Evolutionary conservation across 257 asterid species (phyloP).

Genomic region (Solanum pinnatisectum): DNA sequence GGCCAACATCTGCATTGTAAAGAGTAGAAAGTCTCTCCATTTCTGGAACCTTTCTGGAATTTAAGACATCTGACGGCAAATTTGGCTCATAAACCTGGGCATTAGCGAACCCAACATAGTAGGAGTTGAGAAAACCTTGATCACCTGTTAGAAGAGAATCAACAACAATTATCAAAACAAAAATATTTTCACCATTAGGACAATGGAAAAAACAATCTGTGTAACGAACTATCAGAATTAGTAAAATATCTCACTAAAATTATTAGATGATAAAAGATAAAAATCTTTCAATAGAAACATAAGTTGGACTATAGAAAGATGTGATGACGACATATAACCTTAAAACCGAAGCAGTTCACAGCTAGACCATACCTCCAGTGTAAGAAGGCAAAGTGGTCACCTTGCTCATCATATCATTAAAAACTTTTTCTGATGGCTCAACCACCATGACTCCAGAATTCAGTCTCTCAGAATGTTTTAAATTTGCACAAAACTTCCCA

Average conservation of each 20-base stretch:
- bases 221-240: not conserved
- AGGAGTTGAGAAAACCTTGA: slow-evolving; percentile 97
- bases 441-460: slow-evolving; percentile 9
- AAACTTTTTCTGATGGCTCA: slow-evolving; percentile 9
- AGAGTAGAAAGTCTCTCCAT: slow-evolving; percentile 98
- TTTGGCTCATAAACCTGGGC: slow-evolving; percentile 83
- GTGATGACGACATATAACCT: not conserved
- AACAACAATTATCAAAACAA: not conserved
- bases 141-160: slow-evolving; percentile 51
- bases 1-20: slow-evolving; percentile 99
- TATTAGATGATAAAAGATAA: not conserved
- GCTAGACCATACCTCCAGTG: not conserved
- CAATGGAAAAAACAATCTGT: not conserved
- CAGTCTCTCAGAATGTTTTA: slow-evolving; percentile 13
- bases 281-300: not conserved
- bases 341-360: not conserved
- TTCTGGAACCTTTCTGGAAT: slow-evolving; percentile 69
- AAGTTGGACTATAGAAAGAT: not conserved
- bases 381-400: slow-evolving; percentile 9
- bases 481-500: slow-evolving; percentile 2
- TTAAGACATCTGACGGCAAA: slow-evolving; percentile 51
- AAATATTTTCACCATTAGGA: not conserved
- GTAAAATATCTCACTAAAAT: not conserved
- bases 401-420: slow-evolving; percentile 14
- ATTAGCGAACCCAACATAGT: slow-evolving; percentile 77